Conservation (phyloP, 306 rosid species). For the Vigna mungo region DNA sequence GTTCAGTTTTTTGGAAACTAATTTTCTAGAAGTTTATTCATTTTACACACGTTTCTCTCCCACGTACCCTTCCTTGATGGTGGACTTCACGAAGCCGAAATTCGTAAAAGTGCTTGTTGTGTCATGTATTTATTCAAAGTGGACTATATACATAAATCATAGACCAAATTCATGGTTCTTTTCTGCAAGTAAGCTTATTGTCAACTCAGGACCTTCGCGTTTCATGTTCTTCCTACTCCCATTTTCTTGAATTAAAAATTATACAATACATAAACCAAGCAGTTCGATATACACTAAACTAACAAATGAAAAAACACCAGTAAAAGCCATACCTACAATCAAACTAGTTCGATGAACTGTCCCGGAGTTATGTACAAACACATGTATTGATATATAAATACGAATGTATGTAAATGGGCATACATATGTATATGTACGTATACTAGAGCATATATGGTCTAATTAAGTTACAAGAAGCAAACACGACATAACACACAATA, state of each 20-base stretch:
- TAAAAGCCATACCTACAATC: constrained; percentile 6
- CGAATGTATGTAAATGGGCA: constrained; percentile 16
- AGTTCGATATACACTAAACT: neutral
- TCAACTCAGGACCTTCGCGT: neutral
- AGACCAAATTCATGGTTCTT: neutral
- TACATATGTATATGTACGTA: constrained; percentile 13
- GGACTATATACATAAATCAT: neutral
- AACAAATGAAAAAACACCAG: neutral
- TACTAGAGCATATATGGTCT: constrained; percentile 26
- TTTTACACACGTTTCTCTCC: neutral
- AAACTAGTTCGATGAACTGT: constrained; percentile 34
- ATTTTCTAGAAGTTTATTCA: neutral
- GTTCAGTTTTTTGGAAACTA: neutral
- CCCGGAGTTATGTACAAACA: constrained; percentile 45
- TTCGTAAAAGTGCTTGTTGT: neutral
- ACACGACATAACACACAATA: constrained; percentile 42
- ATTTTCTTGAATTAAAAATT: constrained; percentile 12
- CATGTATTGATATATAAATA: constrained; percentile 32
- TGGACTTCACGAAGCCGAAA: constrained; percentile 1
- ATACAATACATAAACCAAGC: neutral
- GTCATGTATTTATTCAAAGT: neutral
- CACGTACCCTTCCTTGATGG: neutral
- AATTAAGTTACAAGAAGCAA: constrained; percentile 33
- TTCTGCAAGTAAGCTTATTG: constrained; percentile 1
- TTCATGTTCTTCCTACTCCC: neutral